These are phyloP conservation scores for Inonotus hispidus DNA, from an alignment of 1,284 basidiomycete genomes.

Conservation along the genomic window DNA sequence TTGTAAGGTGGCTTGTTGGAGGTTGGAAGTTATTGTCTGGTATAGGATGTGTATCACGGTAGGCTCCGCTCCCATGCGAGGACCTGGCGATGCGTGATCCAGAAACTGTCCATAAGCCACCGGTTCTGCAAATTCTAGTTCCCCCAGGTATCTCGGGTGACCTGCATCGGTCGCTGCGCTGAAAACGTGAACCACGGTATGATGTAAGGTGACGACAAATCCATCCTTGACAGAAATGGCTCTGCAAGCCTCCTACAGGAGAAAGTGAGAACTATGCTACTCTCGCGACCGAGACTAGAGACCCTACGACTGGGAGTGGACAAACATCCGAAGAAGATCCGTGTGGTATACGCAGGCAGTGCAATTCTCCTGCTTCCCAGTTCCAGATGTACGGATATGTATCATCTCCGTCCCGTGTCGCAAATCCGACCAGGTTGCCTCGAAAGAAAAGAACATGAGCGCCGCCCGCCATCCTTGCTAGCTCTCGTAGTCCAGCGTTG, in stretches of 20 bases:
- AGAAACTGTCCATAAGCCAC: not conserved
- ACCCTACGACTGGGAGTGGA: not conserved
- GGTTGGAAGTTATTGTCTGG: not conserved
- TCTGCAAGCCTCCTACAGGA: not conserved
- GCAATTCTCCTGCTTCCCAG: not conserved
- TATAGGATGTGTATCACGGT: not conserved
- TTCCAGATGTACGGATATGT: constrained; percentile 3
- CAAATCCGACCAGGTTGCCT: constrained; percentile 4
- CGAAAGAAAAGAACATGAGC: not conserved
- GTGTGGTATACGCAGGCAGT: not conserved
- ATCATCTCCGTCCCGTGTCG: constrained; percentile 1
- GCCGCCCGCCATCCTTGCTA: not conserved
- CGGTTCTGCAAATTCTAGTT: not conserved
- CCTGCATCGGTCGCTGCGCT: not conserved
- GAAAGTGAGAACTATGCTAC: not conserved
- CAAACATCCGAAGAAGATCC: not conserved
- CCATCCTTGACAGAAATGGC: not conserved
- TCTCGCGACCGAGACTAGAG: not conserved
- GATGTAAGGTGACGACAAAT: not conserved
- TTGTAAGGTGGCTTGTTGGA: not conserved
- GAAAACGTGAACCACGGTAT: not conserved
- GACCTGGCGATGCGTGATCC: not conserved
- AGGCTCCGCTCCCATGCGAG: not conserved
- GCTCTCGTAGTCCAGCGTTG: not conserved
- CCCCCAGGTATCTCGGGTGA: not conserved